Percentiles rank a stretch among this genome's conserved stretches.
Conservation (phyloP, 192 early-diverging fungal species). For the Mortierella alpina region DNA sequence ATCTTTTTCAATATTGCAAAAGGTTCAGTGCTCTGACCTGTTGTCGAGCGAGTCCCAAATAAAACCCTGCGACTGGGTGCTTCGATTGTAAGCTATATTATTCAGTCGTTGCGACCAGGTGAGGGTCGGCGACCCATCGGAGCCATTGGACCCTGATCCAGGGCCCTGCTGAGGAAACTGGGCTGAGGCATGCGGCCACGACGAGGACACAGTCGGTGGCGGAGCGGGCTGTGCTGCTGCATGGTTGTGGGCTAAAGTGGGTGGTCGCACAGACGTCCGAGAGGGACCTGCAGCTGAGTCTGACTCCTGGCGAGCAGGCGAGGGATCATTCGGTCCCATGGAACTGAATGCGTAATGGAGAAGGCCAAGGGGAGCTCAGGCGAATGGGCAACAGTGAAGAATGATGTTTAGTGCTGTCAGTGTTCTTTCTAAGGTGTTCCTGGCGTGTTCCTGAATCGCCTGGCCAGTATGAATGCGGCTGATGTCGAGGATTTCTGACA, state of each 20-base stretch:
- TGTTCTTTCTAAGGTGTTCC: too few relatives aligned
- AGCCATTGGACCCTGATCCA: neutral
- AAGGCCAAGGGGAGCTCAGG: too few relatives aligned
- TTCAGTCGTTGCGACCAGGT: conserved; percentile 42
- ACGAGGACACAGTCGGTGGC: neutral
- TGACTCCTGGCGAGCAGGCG: too few relatives aligned
- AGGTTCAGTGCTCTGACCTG: neutral
- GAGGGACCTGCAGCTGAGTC: too few relatives aligned
- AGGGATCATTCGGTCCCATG: too few relatives aligned
- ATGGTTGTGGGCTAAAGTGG: neutral
- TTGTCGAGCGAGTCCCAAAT: conserved; percentile 51
- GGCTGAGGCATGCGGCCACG: neutral
- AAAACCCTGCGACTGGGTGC: conserved; percentile 26
- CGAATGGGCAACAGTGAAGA: too few relatives aligned
- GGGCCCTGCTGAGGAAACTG: conserved; percentile 5
- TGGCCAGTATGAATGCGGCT: too few relatives aligned
- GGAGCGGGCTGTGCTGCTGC: neutral
- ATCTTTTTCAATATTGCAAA: neutral
- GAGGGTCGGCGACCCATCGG: neutral
- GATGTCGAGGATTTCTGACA: too few relatives aligned
- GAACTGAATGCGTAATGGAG: too few relatives aligned
- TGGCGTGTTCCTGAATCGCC: too few relatives aligned
- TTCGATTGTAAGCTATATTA: conserved; percentile 1
- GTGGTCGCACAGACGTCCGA: too few relatives aligned
- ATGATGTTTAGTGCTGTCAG: too few relatives aligned